Percentiles rank a stretch among this genome's conserved stretches.
Conservation (phyloP, 192 early-diverging fungal species). For the Coemansia sp. region DNA sequence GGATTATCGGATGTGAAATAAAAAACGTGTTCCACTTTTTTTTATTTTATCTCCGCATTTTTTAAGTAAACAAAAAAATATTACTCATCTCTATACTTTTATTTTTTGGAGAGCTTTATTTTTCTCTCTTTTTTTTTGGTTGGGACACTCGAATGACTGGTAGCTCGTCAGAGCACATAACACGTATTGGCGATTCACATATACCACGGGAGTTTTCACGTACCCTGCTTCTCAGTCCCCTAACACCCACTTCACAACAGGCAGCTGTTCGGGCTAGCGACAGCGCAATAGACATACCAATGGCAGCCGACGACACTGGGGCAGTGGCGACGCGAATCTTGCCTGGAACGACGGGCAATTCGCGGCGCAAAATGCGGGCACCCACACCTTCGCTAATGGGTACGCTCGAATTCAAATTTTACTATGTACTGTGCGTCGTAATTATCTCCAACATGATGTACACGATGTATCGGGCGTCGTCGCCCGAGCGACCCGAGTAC, state of each 20-base stretch:
- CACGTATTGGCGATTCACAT: constrained; percentile 8
- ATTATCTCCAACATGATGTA: constrained; percentile 68
- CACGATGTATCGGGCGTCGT: constrained; percentile 56
- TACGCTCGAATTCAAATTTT: constrained; percentile 74
- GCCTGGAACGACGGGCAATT: constrained; percentile 19
- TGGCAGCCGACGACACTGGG: background rate
- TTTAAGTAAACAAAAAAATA: background rate
- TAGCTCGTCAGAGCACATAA: constrained; percentile 17
- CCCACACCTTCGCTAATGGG: constrained; percentile 59
- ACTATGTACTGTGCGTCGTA: constrained; percentile 62
- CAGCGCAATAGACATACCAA: background rate
- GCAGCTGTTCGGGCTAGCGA: background rate
- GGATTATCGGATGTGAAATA: background rate
- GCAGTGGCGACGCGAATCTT: background rate
- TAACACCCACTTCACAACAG: background rate
- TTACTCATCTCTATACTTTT: background rate
- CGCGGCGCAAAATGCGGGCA: constrained; percentile 78
- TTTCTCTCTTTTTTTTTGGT: background rate
- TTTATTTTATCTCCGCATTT: background rate
- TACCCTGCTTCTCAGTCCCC: constrained; percentile 23
- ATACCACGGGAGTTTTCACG: constrained; percentile 7
- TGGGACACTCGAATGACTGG: constrained; percentile 19
- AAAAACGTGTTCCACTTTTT: background rate
- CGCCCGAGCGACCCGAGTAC: constrained; percentile 41
- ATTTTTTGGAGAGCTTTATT: no score